phyloP scores from a whole-genome alignment of 805 yeast species.

The Grigorovia yakushimaensis region DNA sequence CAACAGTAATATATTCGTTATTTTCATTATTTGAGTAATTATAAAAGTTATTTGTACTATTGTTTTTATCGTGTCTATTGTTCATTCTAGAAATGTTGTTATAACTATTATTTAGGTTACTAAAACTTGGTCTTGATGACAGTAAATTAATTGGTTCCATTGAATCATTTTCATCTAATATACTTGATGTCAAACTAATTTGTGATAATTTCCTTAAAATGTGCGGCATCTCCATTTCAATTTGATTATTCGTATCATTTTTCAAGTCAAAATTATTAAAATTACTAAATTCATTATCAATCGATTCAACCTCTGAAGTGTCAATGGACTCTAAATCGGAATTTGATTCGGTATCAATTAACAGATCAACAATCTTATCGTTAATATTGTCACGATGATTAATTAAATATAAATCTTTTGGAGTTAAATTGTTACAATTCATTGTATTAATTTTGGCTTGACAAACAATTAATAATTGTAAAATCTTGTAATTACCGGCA shows the following conservation, averaged over 20 bases:
- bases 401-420: slow-evolving; percentile 25
- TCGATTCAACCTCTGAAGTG: slow-evolving; percentile 23
- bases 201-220: slow-evolving; percentile 17
- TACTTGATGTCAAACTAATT: slow-evolving; percentile 21
- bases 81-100: not conserved
- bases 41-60: too few species aligned
- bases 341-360: slow-evolving; percentile 15
- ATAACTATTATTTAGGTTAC: slow-evolving; percentile 19
- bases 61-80: not conserved
- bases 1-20: too few species aligned
- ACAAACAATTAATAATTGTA: slow-evolving; percentile 50
- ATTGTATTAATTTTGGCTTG: slow-evolving; percentile 48
- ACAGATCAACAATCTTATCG: slow-evolving; percentile 25
- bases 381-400: not conserved
- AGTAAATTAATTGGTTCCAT: not conserved
- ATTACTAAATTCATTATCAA: slow-evolving; percentile 9
- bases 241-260: slow-evolving; percentile 15
- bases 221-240: slow-evolving; percentile 11
- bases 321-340: slow-evolving; percentile 13
- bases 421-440: slow-evolving; percentile 41
- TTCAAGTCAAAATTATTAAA: slow-evolving; percentile 22
- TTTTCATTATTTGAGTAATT: too few species aligned
- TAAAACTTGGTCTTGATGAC: not conserved
- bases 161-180: slow-evolving; percentile 20
- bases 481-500: slow-evolving; percentile 59